These are phyloP conservation scores for Tolypocladium guangdongense DNA, from an alignment of 2,329 filamentous ascomycete genomes.

Conservation along the genomic window DNA sequence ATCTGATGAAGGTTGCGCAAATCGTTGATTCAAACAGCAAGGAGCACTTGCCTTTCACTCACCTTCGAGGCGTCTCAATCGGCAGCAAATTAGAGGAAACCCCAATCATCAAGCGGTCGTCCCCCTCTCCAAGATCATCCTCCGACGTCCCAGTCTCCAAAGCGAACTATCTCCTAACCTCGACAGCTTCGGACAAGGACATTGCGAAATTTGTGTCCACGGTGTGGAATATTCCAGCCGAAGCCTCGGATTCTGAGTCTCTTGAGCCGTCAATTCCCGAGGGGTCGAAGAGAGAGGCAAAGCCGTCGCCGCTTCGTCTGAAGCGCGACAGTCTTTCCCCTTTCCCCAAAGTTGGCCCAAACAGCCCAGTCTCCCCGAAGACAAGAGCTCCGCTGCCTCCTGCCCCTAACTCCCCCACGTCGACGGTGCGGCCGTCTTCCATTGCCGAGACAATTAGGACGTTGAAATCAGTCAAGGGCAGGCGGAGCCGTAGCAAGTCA, in stretches of 20 bases:
- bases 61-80: conserved; percentile 24
- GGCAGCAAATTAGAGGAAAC: conserved; percentile 13
- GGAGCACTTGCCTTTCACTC: conserved; percentile 25
- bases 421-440: conserved; percentile 4
- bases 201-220: conserved; percentile 41
- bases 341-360: conserved; percentile 14
- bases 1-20: conserved; percentile 47
- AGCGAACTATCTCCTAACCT: conserved; percentile 46
- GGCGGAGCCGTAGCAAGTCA: conserved; percentile 16
- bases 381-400: background rate
- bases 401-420: conserved; percentile 3
- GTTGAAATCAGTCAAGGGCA: conserved; percentile 18
- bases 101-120: conserved; percentile 8
- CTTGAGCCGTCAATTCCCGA: conserved; percentile 21
- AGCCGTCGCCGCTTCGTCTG: conserved; percentile 14
- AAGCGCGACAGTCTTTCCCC: conserved; percentile 16
- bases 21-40: conserved; percentile 36
- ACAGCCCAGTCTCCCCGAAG: conserved; percentile 11
- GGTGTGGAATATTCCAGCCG: conserved; percentile 33
- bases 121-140: conserved; percentile 14
- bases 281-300: conserved; percentile 8
- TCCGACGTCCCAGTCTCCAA: conserved; percentile 30
- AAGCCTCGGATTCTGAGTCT: conserved; percentile 29
- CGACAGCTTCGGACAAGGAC: conserved; percentile 41
- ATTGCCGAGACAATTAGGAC: conserved; percentile 13